These are phyloP conservation scores for Vanrija sp. DNA, from an alignment of 1,284 basidiomycete species.

Conservation along the genomic window DNA sequence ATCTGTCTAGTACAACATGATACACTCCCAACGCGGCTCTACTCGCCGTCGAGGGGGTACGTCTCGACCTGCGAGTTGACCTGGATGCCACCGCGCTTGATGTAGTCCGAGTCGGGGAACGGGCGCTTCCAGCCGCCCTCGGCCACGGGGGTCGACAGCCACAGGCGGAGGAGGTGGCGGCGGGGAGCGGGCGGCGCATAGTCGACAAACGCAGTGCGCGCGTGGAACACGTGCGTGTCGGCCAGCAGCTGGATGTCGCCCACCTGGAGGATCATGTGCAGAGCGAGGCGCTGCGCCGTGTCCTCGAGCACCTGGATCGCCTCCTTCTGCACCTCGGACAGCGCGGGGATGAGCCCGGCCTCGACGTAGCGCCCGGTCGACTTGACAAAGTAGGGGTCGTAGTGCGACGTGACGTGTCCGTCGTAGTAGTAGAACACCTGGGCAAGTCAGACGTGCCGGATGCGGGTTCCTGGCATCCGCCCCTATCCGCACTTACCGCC, in stretches of 20 bases:
- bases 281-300: constrained; percentile 41
- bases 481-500: constrained; percentile 7
- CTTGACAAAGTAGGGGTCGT: constrained; percentile 39
- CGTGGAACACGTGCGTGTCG: constrained; percentile 47
- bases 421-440: constrained; percentile 15
- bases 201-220: constrained; percentile 49
- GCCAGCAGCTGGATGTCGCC: constrained; percentile 46
- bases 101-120: constrained; percentile 42
- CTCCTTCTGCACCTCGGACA: constrained; percentile 37
- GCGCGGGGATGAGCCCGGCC: constrained; percentile 44
- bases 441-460: too few relatives aligned
- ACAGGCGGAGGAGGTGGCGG: constrained; percentile 49
- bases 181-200: constrained; percentile 41
- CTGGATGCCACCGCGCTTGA: constrained; percentile 45
- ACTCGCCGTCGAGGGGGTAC: constrained; percentile 49
- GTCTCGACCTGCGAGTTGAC: constrained; percentile 42
- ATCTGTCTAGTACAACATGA: not conserved
- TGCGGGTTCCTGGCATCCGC: not conserved
- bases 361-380: constrained; percentile 25
- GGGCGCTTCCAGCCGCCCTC: constrained; percentile 49
- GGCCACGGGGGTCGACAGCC: constrained; percentile 44
- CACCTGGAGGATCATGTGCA: constrained; percentile 50
- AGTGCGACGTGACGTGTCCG: constrained; percentile 26
- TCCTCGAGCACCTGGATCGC: constrained; percentile 49
- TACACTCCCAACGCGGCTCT: not conserved